Percentiles rank a stretch among this genome's conserved stretches.
These are phyloP conservation scores for Aspergillus ustus DNA, from an alignment of 2,329 filamentous ascomycete genomes.

Conservation along the genomic window DNA sequence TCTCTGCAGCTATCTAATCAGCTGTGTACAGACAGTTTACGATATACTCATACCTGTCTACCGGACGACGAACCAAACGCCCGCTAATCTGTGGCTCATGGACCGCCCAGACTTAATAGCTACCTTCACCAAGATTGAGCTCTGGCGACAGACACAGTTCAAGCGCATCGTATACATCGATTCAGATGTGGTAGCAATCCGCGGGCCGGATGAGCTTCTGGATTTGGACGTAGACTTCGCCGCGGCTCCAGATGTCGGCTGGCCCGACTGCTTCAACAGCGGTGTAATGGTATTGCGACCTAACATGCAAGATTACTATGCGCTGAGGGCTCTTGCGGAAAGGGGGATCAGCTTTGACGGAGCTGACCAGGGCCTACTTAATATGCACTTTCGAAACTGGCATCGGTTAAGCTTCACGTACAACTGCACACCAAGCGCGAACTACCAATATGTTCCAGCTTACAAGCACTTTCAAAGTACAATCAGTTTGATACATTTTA, in stretches of 20 bases:
- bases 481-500: conserved; percentile 93
- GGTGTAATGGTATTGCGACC: conserved; percentile 92
- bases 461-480: conserved; percentile 90
- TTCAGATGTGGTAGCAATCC: conserved; percentile 86
- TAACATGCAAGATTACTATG: conserved; percentile 84
- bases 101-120: conserved; percentile 86
- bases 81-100: conserved; percentile 89
- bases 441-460: conserved; percentile 96
- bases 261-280: conserved; percentile 98
- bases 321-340: conserved; percentile 80
- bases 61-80: conserved; percentile 74
- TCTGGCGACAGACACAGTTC: conserved; percentile 92
- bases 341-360: conserved; percentile 93
- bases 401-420: conserved; percentile 92
- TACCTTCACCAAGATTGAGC: conserved; percentile 92
- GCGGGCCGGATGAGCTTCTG: conserved; percentile 93
- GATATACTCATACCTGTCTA: conserved; percentile 87
- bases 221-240: conserved; percentile 64
- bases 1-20: conserved; percentile 25
- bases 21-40: conserved; percentile 69
- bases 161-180: conserved; percentile 93
- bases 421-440: conserved; percentile 94
- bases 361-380: conserved; percentile 92
- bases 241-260: conserved; percentile 91
- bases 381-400: conserved; percentile 89